phyloP scores from a whole-genome alignment of 2,329 filamentous ascomycete species.

The Fusarium citri region DNA sequence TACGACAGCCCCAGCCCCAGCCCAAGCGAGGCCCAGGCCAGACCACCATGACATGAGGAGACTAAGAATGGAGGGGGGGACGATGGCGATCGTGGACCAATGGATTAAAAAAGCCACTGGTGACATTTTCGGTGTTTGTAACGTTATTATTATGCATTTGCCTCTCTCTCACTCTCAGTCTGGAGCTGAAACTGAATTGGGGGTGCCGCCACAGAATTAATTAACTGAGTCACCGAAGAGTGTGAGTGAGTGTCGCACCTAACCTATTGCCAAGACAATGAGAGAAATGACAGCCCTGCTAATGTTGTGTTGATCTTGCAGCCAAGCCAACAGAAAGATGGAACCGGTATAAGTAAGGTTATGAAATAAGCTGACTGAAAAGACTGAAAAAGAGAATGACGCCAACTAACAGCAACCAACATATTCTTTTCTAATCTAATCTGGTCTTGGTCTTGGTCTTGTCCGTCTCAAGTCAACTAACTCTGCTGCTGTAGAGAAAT shows the following conservation, averaged over 20 bases:
- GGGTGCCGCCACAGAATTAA: neutral
- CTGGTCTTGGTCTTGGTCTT: neutral
- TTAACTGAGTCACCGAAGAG: neutral
- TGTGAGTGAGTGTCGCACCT: neutral
- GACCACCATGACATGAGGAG: neutral
- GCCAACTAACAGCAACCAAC: neutral
- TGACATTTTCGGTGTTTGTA: neutral
- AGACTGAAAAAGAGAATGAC: neutral
- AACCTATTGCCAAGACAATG: neutral
- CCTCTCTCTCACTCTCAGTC: neutral
- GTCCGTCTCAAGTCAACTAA: conserved; percentile 1
- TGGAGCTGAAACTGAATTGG: conserved; percentile 1
- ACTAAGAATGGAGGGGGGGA: neutral
- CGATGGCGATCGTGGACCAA: conserved; percentile 2
- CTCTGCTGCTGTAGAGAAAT: neutral
- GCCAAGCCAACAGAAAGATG: neutral
- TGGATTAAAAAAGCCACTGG: neutral
- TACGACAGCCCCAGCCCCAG: neutral
- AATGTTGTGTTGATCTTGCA: neutral
- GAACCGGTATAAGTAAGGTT: neutral
- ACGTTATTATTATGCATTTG: neutral
- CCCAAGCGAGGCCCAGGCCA: neutral
- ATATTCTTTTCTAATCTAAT: neutral
- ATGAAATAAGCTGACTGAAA: neutral
- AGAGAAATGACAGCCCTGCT: neutral